Percentiles rank a stretch among this genome's conserved stretches.
Conservation (phyloP, 2,329 filamentous ascomycete species). For the Aspergillus hortae region DNA sequence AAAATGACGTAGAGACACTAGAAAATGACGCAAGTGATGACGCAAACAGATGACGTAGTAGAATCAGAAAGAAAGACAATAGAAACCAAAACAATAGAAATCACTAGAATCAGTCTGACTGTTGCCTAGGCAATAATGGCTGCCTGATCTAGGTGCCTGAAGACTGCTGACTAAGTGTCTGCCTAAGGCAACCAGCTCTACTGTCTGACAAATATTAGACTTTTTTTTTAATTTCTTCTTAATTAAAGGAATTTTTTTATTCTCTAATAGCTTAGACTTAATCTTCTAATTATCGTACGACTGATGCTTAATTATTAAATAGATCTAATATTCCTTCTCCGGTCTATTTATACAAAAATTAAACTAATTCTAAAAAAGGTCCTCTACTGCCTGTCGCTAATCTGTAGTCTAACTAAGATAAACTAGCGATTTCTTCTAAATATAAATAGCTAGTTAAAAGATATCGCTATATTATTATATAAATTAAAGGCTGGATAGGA, state of each 20-base stretch:
- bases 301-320: neutral
- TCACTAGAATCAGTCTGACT: too few relatives aligned
- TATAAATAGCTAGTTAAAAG: neutral
- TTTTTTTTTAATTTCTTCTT: neutral
- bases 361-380: neutral
- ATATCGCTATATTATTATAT: neutral
- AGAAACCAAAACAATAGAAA: too few relatives aligned
- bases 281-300: neutral
- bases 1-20: too few relatives aligned
- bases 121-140: too few relatives aligned
- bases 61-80: too few relatives aligned
- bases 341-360: neutral
- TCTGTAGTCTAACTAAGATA: neutral
- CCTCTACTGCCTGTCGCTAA: neutral
- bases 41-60: too few relatives aligned
- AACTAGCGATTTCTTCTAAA: neutral
- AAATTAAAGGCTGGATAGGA: neutral
- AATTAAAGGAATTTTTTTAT: neutral
- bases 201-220: too few relatives aligned
- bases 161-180: too few relatives aligned
- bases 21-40: too few relatives aligned
- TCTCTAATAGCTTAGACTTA: neutral
- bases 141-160: too few relatives aligned
- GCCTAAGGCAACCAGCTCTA: too few relatives aligned
- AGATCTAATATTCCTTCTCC: neutral